These are phyloP conservation scores for Fonsecaea pedrosoi DNA, from an alignment of 2,329 filamentous ascomycete genomes.

Conservation along the genomic window DNA sequence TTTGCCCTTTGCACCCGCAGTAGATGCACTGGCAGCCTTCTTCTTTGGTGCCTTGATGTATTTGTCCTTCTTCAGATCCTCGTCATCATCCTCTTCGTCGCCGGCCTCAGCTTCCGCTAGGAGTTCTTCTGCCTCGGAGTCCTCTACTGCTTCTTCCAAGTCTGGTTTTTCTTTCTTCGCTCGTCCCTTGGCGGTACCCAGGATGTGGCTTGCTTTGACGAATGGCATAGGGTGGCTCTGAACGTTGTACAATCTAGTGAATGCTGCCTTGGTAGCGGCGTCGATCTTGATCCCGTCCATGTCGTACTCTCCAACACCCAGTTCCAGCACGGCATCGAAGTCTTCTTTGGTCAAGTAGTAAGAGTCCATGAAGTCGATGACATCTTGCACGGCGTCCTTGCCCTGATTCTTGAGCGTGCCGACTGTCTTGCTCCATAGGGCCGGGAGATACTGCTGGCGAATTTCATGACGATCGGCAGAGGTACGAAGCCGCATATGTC, in stretches of 20 bases:
- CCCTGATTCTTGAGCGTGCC: conserved; percentile 77
- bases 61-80: conserved; percentile 92
- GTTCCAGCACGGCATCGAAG: conserved; percentile 88
- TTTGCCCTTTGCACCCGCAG: conserved; percentile 55
- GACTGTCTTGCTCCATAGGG: conserved; percentile 82
- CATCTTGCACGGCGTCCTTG: conserved; percentile 78
- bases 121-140: conserved; percentile 73
- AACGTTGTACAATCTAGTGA: conserved; percentile 88
- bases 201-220: conserved; percentile 85
- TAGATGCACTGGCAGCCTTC: conserved; percentile 54
- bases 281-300: conserved; percentile 79
- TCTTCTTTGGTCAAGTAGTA: conserved; percentile 96
- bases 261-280: conserved; percentile 82
- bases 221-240: conserved; percentile 90
- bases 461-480: conserved; percentile 93
- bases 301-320: conserved; percentile 84
- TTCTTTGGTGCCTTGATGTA: conserved; percentile 92
- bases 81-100: conserved; percentile 74
- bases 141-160: conserved; percentile 93
- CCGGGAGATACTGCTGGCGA: conserved; percentile 89
- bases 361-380: conserved; percentile 95
- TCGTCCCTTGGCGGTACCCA: conserved; percentile 70
- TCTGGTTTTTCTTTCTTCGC: conserved; percentile 79
- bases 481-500: conserved; percentile 90
- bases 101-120: conserved; percentile 58